phyloP scores from a whole-genome alignment of 345 rosid species.

The Nasturtium officinale region DNA sequence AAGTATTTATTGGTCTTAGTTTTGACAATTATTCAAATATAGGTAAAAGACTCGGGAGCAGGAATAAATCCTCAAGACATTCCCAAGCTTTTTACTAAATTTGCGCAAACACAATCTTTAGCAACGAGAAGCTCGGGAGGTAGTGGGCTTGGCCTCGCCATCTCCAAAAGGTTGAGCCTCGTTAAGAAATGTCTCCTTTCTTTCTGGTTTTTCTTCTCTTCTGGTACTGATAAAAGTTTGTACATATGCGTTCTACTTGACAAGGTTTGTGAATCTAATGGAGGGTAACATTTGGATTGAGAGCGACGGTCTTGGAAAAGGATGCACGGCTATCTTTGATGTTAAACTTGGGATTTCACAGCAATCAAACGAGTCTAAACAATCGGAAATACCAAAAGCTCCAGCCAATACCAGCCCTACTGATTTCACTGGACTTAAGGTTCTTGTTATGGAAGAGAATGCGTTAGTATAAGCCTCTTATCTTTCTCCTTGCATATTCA shows the following conservation, averaged over 20 bases:
- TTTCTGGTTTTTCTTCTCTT: neutral
- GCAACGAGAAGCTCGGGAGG: slow-evolving; percentile 73
- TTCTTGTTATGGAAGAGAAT: slow-evolving; percentile 88
- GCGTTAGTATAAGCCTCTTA: slow-evolving; percentile 55
- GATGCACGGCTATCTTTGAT: slow-evolving; percentile 79
- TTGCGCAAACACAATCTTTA: slow-evolving; percentile 76
- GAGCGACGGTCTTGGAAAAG: slow-evolving; percentile 94
- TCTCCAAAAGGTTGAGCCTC: slow-evolving; percentile 80
- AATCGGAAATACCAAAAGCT: slow-evolving; percentile 44
- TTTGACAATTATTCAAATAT: slow-evolving; percentile 1
- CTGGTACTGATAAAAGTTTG: slow-evolving; percentile 19
- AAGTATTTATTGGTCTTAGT: neutral
- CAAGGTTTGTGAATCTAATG: slow-evolving; percentile 97
- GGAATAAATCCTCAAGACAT: slow-evolving; percentile 89
- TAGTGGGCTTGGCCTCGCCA: slow-evolving; percentile 97
- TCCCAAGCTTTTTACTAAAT: slow-evolving; percentile 84
- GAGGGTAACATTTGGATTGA: slow-evolving; percentile 96
- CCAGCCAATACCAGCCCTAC: slow-evolving; percentile 55
- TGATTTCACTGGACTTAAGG: slow-evolving; percentile 84
- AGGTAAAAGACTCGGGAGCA: slow-evolving; percentile 92
- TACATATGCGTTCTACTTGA: slow-evolving; percentile 22
- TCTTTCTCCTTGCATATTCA: slow-evolving; percentile 9
- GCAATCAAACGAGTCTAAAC: slow-evolving; percentile 57
- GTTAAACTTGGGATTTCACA: slow-evolving; percentile 76
- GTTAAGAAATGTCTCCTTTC: neutral